These are phyloP conservation scores for Cryphonectria carpinicola DNA, from an alignment of 2,329 filamentous ascomycete species.

Conservation along the genomic window DNA sequence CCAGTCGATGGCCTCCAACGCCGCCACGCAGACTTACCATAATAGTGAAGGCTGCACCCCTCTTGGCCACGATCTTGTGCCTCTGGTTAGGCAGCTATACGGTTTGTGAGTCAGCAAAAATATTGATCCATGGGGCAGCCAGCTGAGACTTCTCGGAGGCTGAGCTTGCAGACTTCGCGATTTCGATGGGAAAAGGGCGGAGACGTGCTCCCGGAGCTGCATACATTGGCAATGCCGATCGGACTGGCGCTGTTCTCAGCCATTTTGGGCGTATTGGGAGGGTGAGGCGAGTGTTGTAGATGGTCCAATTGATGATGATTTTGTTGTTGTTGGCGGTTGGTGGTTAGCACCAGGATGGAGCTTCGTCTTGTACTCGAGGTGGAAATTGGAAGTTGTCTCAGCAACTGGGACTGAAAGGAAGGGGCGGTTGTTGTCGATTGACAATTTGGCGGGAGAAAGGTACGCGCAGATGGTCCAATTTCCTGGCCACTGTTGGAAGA, in stretches of 20 bases:
- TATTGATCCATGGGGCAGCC: not conserved
- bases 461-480: constrained; percentile 22
- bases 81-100: constrained; percentile 67
- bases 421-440: constrained; percentile 10
- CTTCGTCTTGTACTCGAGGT: not conserved
- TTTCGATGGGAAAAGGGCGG: not conserved
- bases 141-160: not conserved
- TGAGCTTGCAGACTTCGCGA: constrained; percentile 4
- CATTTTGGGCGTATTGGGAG: constrained; percentile 23
- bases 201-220: constrained; percentile 7
- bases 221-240: constrained; percentile 65
- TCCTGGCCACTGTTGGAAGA: constrained; percentile 15
- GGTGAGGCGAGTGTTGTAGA: not conserved
- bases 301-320: constrained; percentile 13
- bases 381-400: constrained; percentile 1
- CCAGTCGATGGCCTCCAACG: not conserved
- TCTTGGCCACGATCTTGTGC: constrained; percentile 76
- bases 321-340: constrained; percentile 26
- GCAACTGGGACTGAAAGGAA: constrained; percentile 1
- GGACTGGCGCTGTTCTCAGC: constrained; percentile 57
- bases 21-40: constrained; percentile 68
- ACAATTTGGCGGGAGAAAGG: constrained; percentile 13
- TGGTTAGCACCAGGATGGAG: constrained; percentile 5
- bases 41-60: constrained; percentile 97
- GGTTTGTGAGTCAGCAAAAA: constrained; percentile 4